Evolutionary conservation across 2,329 filamentous ascomycete species (phyloP).

Genomic region (Myriosclerotinia scirpicola): DNA sequence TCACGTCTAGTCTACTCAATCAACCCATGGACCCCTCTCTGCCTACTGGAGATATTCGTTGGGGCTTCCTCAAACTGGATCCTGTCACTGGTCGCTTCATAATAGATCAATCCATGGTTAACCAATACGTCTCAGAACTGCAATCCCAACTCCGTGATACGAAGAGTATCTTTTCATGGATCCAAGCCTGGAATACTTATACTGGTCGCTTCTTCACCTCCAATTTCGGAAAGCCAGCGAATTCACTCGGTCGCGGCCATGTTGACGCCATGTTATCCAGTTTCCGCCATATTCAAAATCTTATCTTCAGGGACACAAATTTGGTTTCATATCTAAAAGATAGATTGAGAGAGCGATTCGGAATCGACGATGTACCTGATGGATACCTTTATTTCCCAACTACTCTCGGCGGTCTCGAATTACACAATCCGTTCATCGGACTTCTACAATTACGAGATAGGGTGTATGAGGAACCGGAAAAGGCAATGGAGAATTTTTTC

Average conservation of each 20-base stretch:
- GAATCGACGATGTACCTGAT: constrained; percentile 43
- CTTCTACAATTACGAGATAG: constrained; percentile 37
- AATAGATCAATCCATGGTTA: constrained; percentile 56
- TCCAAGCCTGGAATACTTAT: constrained; percentile 61
- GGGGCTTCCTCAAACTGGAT: constrained; percentile 59
- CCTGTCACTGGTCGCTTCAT: constrained; percentile 50
- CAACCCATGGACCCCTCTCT: constrained; percentile 40
- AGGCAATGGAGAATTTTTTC: constrained; percentile 36
- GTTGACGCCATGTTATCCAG: constrained; percentile 55
- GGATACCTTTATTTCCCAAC: constrained; percentile 46
- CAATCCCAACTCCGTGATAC: constrained; percentile 51
- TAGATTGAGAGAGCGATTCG: constrained; percentile 52
- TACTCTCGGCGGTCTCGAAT: constrained; percentile 44
- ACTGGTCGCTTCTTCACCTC: constrained; percentile 56
- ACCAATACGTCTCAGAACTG: constrained; percentile 57
- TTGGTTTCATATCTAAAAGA: constrained; percentile 51
- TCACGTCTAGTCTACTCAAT: constrained; percentile 33
- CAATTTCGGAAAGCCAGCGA: constrained; percentile 57
- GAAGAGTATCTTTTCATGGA: constrained; percentile 56
- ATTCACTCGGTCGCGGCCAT: constrained; percentile 55
- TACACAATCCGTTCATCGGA: constrained; percentile 46
- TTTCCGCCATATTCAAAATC: constrained; percentile 52
- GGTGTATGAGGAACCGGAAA: constrained; percentile 34
- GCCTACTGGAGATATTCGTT: constrained; percentile 54
- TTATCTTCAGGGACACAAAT: constrained; percentile 48